Percentiles rank a stretch among this genome's conserved stretches.
Evolutionary conservation across 768 basidiomycete genomes (phyloP).

Genomic region (Auriscalpium microsporum): DNA sequence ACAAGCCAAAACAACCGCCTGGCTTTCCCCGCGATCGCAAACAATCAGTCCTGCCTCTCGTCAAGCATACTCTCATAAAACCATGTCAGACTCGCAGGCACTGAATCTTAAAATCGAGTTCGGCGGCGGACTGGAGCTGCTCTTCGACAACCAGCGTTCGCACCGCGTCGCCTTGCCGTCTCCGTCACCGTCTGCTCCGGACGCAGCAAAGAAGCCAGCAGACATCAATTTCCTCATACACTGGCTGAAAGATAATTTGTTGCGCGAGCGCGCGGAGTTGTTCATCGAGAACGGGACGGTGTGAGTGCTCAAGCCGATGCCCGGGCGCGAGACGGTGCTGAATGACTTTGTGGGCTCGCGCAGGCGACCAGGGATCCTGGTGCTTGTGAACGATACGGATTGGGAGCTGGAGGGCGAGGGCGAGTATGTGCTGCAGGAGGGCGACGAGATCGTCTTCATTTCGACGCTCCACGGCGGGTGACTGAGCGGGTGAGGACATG

Average conservation of each 20-base stretch:
- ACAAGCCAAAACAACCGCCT: not conserved
- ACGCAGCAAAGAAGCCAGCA: constrained; percentile 32
- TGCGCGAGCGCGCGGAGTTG: constrained; percentile 81
- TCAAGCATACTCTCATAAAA: not conserved
- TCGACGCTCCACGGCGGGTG: constrained; percentile 91
- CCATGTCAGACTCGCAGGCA: not conserved
- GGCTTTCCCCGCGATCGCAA: not conserved
- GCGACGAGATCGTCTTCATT: constrained; percentile 93
- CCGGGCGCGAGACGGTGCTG: constrained; percentile 2
- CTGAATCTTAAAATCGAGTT: constrained; percentile 59
- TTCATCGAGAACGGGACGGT: constrained; percentile 85
- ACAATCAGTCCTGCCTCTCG: not conserved
- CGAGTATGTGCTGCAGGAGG: constrained; percentile 55
- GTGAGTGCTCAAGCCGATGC: constrained; percentile 41
- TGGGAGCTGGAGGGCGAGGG: constrained; percentile 98
- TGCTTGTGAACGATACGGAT: constrained; percentile 94
- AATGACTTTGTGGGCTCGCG: not conserved
- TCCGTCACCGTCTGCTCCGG: not conserved
- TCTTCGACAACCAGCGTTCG: constrained; percentile 64
- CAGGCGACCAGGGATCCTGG: constrained; percentile 93
- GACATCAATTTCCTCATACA: constrained; percentile 73
- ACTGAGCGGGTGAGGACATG: not conserved
- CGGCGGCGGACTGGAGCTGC: constrained; percentile 77
- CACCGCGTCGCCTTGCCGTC: constrained; percentile 37
- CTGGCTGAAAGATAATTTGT: constrained; percentile 65